Evolutionary conservation across 306 rosid genomes (phyloP).

Genomic region (Luffa acutangula): DNA sequence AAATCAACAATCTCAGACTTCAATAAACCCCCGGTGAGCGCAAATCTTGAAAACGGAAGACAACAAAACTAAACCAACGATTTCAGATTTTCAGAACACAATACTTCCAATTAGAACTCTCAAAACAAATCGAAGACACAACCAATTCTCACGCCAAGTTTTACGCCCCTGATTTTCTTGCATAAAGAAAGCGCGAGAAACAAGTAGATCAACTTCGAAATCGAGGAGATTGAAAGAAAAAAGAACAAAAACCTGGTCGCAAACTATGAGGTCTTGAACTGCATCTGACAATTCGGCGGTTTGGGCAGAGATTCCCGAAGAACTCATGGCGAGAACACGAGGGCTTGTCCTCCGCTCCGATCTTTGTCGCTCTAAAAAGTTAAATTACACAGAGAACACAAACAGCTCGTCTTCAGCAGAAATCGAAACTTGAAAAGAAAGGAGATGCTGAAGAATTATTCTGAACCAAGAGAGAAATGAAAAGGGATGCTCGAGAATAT

Average conservation of each 20-base stretch:
- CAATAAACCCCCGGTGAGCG: not conserved
- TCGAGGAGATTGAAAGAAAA: not conserved
- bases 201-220: not conserved
- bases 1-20: not conserved
- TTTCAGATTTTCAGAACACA: not conserved
- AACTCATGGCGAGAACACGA: constrained; percentile 18
- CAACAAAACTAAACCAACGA: not conserved
- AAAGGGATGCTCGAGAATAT: constrained; percentile 12
- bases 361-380: not conserved
- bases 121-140: not conserved
- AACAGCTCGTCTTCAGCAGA: not conserved
- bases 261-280: constrained; percentile 1
- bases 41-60: not conserved
- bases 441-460: constrained; percentile 31
- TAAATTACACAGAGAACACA: not conserved
- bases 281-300: constrained; percentile 11
- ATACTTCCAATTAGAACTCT: not conserved
- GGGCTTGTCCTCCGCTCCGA: not conserved
- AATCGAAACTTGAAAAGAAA: not conserved
- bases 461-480: constrained; percentile 5
- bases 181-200: not conserved
- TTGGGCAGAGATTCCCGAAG: constrained; percentile 20
- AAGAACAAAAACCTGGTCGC: constrained; percentile 22
- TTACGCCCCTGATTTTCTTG: not conserved
- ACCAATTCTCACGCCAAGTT: not conserved